Evolutionary conservation across 164 flowering plant species (phyloP).

Genomic region (Sedum album): DNA sequence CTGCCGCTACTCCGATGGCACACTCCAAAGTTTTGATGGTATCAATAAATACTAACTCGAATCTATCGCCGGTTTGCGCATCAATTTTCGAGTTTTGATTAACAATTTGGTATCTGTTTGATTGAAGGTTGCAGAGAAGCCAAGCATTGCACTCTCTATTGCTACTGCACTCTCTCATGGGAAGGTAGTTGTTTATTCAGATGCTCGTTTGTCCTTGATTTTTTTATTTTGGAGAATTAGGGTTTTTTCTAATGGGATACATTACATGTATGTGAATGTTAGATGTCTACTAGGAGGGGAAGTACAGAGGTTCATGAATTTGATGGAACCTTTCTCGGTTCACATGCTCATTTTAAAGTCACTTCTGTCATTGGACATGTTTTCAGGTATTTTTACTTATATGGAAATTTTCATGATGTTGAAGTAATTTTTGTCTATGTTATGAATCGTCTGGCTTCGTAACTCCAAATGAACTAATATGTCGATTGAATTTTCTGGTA

Average conservation of each 20-base stretch:
- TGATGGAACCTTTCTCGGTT: conserved; percentile 57
- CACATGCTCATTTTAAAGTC: conserved; percentile 52
- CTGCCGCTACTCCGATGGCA: too few species aligned
- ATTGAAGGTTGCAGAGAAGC: conserved; percentile 89
- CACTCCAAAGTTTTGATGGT: too few species aligned
- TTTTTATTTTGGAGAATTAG: neutral
- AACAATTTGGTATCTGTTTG: neutral
- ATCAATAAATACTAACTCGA: too few species aligned
- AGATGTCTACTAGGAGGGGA: conserved; percentile 80
- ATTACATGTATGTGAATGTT: conserved; percentile 15
- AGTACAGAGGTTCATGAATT: conserved; percentile 93
- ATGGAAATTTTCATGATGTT: too few species aligned
- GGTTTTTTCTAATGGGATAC: neutral
- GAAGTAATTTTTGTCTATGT: too few species aligned
- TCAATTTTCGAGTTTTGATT: neutral
- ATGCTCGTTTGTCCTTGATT: too few species aligned
- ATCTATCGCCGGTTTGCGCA: too few species aligned
- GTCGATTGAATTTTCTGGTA: too few species aligned
- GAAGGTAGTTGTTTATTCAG: conserved; percentile 34
- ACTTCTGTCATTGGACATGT: conserved; percentile 97
- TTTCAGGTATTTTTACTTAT: conserved; percentile 88
- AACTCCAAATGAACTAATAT: too few species aligned
- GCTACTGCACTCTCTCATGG: conserved; percentile 75
- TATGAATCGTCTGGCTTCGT: too few species aligned
- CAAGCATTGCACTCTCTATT: conserved; percentile 85